Percentiles rank a stretch among this genome's conserved stretches.
phyloP scores from a whole-genome alignment of 2,329 filamentous ascomycete species.

The Pleomassaria siparia region DNA sequence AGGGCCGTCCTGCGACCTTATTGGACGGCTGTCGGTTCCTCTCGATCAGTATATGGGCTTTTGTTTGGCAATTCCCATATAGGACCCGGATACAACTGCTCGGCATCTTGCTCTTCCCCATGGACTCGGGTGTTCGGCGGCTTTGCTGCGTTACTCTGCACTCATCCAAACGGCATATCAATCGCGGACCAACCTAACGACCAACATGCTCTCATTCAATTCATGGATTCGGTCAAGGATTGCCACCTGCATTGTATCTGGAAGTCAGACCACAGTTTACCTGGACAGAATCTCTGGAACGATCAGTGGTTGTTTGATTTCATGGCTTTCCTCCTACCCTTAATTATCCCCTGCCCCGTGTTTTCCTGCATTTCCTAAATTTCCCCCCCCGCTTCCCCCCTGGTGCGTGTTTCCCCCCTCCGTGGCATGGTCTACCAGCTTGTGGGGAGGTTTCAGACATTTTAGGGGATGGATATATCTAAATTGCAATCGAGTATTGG shows the following conservation, averaged over 20 bases:
- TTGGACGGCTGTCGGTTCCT: conserved; percentile 41
- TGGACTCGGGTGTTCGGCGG: conserved; percentile 30
- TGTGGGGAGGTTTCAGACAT: conserved; percentile 43
- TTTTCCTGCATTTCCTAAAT: conserved; percentile 28
- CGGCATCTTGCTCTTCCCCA: conserved; percentile 26
- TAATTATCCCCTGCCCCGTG: conserved; percentile 33
- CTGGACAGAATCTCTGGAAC: conserved; percentile 25
- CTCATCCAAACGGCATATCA: conserved; percentile 32
- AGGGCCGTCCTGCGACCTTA: conserved; percentile 43
- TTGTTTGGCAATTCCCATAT: conserved; percentile 36
- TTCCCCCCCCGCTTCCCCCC: conserved; percentile 19
- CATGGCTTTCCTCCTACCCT: conserved; percentile 28
- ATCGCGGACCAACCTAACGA: conserved; percentile 24
- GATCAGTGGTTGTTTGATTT: conserved; percentile 33
- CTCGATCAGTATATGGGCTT: conserved; percentile 40
- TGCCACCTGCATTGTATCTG: conserved; percentile 15
- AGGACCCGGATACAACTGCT: conserved; percentile 36
- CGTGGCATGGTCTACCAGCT: conserved; percentile 44
- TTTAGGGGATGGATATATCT: conserved; percentile 39
- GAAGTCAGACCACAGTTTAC: conserved; percentile 28
- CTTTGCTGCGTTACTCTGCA: conserved; percentile 29
- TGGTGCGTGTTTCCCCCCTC: conserved; percentile 37
- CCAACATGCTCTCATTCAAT: conserved; percentile 22
- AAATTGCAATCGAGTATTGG: conserved; percentile 37
- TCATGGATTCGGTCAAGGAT: conserved; percentile 7